phyloP scores from a whole-genome alignment of 352 stramenopile species.

The Phytophthora idaei region DNA sequence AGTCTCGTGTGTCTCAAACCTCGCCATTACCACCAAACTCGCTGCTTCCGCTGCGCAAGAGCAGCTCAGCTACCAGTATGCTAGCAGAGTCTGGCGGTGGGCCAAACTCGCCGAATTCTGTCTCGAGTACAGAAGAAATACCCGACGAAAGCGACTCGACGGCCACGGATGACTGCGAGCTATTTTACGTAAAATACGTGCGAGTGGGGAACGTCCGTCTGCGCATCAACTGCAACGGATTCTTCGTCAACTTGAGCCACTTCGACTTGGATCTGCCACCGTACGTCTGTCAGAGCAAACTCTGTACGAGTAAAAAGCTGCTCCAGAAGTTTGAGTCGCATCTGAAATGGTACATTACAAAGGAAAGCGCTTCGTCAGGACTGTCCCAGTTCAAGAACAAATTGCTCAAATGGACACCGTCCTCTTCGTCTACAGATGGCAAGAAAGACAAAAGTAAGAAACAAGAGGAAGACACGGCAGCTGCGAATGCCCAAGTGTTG shows the following conservation, averaged over 20 bases:
- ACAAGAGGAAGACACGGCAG: constrained; percentile 60
- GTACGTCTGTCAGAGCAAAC: constrained; percentile 80
- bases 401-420: constrained; percentile 78
- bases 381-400: constrained; percentile 90
- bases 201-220: constrained; percentile 79
- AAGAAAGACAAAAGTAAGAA: constrained; percentile 73
- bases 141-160: constrained; percentile 61
- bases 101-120: constrained; percentile 23
- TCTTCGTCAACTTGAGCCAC: constrained; percentile 84
- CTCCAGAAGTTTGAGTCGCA: constrained; percentile 86
- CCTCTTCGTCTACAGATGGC: constrained; percentile 32
- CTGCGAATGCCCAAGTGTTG: constrained; percentile 71
- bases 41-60: constrained; percentile 23
- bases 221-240: constrained; percentile 85
- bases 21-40: constrained; percentile 15
- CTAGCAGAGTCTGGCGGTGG: constrained; percentile 19
- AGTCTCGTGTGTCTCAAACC: constrained; percentile 15
- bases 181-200: constrained; percentile 90
- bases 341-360: constrained; percentile 83
- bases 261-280: constrained; percentile 81
- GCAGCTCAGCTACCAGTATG: constrained; percentile 22
- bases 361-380: constrained; percentile 80
- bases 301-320: constrained; percentile 85
- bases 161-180: constrained; percentile 56
- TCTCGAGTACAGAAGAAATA: constrained; percentile 13